Evolutionary conservation across 306 rosid genomes (phyloP).

Genomic region (Corylus heterophylla): DNA sequence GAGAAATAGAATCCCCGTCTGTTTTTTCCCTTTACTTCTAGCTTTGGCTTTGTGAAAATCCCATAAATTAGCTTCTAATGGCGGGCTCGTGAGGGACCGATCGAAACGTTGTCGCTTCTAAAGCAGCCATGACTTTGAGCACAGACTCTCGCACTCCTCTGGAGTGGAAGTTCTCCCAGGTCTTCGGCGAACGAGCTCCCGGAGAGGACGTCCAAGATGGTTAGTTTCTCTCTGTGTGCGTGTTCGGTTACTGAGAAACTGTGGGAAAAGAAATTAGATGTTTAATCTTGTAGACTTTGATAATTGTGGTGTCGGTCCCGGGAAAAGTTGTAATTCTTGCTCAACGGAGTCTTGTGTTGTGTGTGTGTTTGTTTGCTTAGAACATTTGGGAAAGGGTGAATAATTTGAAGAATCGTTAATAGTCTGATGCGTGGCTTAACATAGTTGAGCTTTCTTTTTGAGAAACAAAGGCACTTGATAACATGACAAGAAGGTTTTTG

Average conservation of each 20-base stretch:
- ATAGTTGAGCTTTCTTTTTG: not conserved
- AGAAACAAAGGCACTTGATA: not conserved
- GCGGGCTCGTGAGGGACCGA: constrained; percentile 14
- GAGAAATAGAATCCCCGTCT: not conserved
- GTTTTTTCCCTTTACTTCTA: no score
- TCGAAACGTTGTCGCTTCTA: not conserved
- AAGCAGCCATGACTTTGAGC: constrained; percentile 37
- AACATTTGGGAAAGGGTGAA: not conserved
- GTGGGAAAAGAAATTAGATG: not conserved
- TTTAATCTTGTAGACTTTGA: not conserved
- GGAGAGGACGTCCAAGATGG: constrained; percentile 51
- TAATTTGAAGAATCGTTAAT: not conserved
- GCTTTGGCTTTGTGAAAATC: not conserved
- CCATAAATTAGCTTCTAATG: not conserved
- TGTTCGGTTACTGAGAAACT: not conserved
- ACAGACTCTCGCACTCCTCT: constrained; percentile 26
- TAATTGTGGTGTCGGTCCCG: not conserved
- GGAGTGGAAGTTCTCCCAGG: constrained; percentile 55
- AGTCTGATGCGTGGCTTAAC: not conserved
- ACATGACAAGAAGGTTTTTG: not conserved
- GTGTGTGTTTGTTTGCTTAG: constrained; percentile 19
- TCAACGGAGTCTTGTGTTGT: not conserved
- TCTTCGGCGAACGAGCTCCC: constrained; percentile 48
- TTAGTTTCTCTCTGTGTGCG: constrained; percentile 17
- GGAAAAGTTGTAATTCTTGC: not conserved